These are phyloP conservation scores for Cupressus sempervirens DNA, from an alignment of 75 land plant species.

Conservation along the genomic window DNA sequence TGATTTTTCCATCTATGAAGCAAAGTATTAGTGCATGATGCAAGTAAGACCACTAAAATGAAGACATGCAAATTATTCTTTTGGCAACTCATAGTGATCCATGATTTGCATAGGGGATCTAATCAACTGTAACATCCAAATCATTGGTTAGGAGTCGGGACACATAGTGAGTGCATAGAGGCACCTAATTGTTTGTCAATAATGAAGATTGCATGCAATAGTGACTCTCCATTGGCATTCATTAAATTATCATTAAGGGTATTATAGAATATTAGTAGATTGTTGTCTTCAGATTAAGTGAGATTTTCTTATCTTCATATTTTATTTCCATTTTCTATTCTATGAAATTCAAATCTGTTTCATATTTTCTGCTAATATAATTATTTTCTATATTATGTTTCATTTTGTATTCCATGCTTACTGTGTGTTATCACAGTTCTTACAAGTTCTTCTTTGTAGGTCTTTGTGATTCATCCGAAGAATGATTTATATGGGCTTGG, in stretches of 20 bases:
- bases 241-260: neutral
- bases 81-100: neutral
- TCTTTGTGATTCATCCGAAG: slow-evolving; percentile 71
- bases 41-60: neutral
- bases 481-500: slow-evolving; percentile 87
- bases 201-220: neutral
- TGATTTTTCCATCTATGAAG: too few relatives aligned
- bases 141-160: neutral
- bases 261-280: neutral
- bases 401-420: neutral
- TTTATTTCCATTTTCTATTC: neutral
- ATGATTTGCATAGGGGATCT: neutral
- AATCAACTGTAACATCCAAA: neutral
- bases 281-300: too few relatives aligned
- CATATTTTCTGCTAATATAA: neutral
- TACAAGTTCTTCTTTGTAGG: slow-evolving; percentile 31
- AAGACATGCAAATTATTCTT: neutral
- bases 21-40: neutral
- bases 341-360: neutral
- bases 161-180: neutral
- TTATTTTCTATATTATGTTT: slow-evolving; percentile 1
- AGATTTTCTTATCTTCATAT: neutral
- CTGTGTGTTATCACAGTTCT: neutral
- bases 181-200: neutral
- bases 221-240: neutral